phyloP scores from a whole-genome alignment of 148 eudicot species.

The Amaranthus hypochondriacus region DNA sequence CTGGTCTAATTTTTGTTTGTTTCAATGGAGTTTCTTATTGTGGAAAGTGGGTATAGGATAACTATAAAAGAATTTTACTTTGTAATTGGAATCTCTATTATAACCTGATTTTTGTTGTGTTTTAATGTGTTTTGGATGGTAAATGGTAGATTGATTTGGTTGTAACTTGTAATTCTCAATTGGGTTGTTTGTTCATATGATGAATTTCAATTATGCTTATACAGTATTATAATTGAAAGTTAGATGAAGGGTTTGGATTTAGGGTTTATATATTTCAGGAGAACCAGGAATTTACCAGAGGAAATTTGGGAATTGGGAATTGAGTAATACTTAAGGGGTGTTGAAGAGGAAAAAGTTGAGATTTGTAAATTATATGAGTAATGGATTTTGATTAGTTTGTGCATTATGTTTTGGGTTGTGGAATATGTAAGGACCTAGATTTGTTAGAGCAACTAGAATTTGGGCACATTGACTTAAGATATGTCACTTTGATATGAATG shows the following conservation, averaged over 20 bases:
- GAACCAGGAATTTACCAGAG: neutral
- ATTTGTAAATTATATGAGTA: neutral
- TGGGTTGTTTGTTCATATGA: neutral
- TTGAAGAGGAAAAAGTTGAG: neutral
- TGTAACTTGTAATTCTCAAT: neutral
- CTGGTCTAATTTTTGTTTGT: conserved; percentile 7
- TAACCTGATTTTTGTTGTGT: neutral
- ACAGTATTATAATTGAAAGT: neutral
- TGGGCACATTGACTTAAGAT: neutral
- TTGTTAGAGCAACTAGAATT: neutral
- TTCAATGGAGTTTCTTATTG: conserved; percentile 16
- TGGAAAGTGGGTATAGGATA: conserved; percentile 7
- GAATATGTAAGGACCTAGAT: neutral
- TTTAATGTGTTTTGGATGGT: neutral
- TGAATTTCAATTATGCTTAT: neutral
- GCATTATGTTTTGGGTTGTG: neutral
- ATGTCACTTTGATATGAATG: neutral
- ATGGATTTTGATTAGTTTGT: neutral
- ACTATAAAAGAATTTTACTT: conserved; percentile 1
- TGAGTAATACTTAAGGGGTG: neutral
- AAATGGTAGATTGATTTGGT: neutral
- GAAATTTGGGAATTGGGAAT: neutral
- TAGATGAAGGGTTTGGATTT: neutral
- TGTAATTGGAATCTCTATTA: conserved; percentile 13
- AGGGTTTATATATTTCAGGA: neutral